Conservation (phyloP, 805 yeast species). For the Ogataea zsoltii region DNA sequence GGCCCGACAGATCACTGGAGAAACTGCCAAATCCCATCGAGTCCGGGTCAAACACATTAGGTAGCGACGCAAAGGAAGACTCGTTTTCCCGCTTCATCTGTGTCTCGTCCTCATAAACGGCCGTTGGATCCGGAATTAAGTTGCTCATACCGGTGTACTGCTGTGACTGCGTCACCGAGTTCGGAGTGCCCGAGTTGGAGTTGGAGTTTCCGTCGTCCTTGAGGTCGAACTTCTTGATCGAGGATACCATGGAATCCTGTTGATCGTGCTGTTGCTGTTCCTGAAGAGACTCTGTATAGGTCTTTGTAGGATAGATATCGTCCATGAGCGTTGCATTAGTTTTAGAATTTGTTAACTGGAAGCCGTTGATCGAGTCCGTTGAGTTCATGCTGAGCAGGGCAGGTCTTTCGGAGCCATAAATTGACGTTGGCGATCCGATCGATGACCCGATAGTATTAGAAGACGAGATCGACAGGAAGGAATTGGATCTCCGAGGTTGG, state of each 20-base stretch:
- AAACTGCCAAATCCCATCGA: neutral
- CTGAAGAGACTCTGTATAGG: conserved; percentile 26
- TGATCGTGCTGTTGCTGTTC: neutral
- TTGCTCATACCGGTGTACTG: too few species aligned
- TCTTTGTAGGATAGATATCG: conserved; percentile 34
- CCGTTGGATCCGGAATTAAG: neutral
- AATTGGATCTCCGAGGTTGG: conserved; percentile 21
- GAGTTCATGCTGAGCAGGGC: conserved; percentile 26
- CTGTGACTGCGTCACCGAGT: neutral
- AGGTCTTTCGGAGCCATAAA: conserved; percentile 26
- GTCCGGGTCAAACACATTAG: conserved; percentile 4
- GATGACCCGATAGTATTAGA: conserved; percentile 24
- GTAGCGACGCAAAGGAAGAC: neutral
- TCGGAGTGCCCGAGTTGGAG: conserved; percentile 3
- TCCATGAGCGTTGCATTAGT: conserved; percentile 37
- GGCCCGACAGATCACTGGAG: neutral
- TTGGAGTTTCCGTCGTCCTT: conserved; percentile 1
- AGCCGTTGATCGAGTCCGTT: conserved; percentile 26
- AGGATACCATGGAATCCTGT: neutral
- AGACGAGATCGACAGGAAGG: conserved; percentile 31
- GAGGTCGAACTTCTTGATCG: neutral
- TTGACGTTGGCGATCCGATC: conserved; percentile 26
- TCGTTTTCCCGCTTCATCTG: neutral
- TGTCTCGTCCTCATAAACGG: neutral
- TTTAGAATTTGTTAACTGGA: conserved; percentile 31